Conservation (phyloP, 164 flowering plant species). For the Santalum album region DNA sequence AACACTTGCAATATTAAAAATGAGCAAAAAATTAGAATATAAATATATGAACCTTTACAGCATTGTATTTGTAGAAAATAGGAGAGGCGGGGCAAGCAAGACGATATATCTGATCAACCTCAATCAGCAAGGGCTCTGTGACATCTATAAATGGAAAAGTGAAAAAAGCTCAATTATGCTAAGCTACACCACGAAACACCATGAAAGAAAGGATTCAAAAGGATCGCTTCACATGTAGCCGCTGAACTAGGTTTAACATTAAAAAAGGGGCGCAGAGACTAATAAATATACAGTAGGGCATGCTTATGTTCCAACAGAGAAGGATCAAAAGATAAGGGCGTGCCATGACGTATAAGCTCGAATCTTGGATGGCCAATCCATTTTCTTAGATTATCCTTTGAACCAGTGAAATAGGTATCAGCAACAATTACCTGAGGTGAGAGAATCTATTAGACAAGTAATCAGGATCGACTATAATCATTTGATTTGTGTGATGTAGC, state of each 20-base stretch:
- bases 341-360: constrained; percentile 62
- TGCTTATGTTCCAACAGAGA: too few relatives aligned
- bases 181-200: too few relatives aligned
- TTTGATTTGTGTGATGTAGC: too few relatives aligned
- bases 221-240: too few relatives aligned
- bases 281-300: too few relatives aligned
- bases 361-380: constrained; percentile 64
- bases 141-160: constrained; percentile 57
- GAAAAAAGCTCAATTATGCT: background rate
- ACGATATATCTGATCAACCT: constrained; percentile 87
- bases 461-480: background rate
- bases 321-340: too few relatives aligned
- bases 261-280: too few relatives aligned
- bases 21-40: too few relatives aligned
- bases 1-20: too few relatives aligned
- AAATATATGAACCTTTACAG: constrained; percentile 49
- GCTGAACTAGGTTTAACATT: too few relatives aligned
- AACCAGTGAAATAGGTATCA: constrained; percentile 83
- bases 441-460: background rate
- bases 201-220: too few relatives aligned
- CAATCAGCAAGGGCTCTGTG: constrained; percentile 65
- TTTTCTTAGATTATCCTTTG: constrained; percentile 62
- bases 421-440: constrained; percentile 54
- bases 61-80: constrained; percentile 84
- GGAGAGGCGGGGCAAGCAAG: constrained; percentile 96